Evolutionary conservation across 257 asterid genomes (phyloP).

Genomic region (Ocimum tenuiflorum): DNA sequence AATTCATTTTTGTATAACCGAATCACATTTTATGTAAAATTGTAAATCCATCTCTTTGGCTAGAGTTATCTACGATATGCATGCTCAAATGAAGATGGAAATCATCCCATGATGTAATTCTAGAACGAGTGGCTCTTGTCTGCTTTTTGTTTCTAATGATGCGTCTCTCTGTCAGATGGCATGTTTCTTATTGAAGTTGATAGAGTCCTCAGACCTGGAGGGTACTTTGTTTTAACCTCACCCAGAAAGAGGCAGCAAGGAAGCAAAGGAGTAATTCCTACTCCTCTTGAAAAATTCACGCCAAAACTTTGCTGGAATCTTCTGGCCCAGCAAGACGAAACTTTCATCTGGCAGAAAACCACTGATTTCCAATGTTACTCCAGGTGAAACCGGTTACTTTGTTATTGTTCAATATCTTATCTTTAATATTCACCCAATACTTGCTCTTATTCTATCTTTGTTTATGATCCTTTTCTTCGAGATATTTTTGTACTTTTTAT

Average conservation of each 20-base stretch:
- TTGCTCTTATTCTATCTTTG: neutral
- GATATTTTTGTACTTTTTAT: neutral
- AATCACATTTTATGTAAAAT: neutral
- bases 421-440: neutral
- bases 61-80: neutral
- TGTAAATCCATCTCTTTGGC: neutral
- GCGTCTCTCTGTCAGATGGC: slow-evolving; percentile 61
- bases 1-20: neutral
- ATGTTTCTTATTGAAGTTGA: slow-evolving; percentile 79
- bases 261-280: slow-evolving; percentile 44
- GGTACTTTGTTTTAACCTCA: slow-evolving; percentile 83
- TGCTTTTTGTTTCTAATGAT: slow-evolving; percentile 21
- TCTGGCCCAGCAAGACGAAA: slow-evolving; percentile 74
- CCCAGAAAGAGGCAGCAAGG: slow-evolving; percentile 57
- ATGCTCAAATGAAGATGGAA: neutral
- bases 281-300: slow-evolving; percentile 60
- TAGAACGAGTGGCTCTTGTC: neutral
- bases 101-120: neutral
- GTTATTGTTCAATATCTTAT: slow-evolving; percentile 8
- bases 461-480: neutral
- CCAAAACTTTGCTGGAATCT: slow-evolving; percentile 72
- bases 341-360: slow-evolving; percentile 83
- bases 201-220: slow-evolving; percentile 94
- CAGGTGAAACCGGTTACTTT: slow-evolving; percentile 42
- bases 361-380: slow-evolving; percentile 65